phyloP scores from a whole-genome alignment of 192 early-diverging fungal species.

The Chytriomyces sp. region DNA sequence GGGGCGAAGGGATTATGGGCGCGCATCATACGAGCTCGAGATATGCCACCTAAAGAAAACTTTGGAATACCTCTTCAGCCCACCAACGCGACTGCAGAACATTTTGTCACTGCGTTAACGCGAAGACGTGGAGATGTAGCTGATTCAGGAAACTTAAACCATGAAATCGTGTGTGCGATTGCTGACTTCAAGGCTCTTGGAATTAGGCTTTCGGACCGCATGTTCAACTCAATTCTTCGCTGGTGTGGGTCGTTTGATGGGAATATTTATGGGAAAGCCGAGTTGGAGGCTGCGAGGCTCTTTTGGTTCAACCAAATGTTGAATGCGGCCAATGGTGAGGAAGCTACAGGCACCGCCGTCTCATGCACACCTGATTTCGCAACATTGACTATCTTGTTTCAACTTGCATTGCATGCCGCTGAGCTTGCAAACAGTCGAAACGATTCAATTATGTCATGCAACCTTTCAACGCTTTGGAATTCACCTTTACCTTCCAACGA shows the following conservation, averaged over 20 bases:
- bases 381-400: slow-evolving; percentile 1
- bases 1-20: not conserved
- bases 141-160: not conserved
- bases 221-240: slow-evolving; percentile 14
- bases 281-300: too few species aligned
- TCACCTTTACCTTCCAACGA: too few species aligned
- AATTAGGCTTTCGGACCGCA: not conserved
- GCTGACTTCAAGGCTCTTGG: not conserved
- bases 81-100: not conserved
- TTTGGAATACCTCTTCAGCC: too few species aligned
- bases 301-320: too few species aligned
- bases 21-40: not conserved
- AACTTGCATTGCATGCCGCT: not conserved
- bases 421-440: not conserved
- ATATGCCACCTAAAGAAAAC: too few species aligned
- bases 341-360: not conserved
- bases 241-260: not conserved
- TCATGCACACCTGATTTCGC: not conserved
- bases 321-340: too few species aligned
- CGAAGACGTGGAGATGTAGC: not conserved
- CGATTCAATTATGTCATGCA: not conserved
- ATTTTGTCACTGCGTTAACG: not conserved
- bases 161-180: too few species aligned
- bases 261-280: not conserved
- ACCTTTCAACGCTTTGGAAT: too few species aligned